phyloP scores from a whole-genome alignment of 495 filamentous ascomycete genomes.

The Chaetomium tenue region DNA sequence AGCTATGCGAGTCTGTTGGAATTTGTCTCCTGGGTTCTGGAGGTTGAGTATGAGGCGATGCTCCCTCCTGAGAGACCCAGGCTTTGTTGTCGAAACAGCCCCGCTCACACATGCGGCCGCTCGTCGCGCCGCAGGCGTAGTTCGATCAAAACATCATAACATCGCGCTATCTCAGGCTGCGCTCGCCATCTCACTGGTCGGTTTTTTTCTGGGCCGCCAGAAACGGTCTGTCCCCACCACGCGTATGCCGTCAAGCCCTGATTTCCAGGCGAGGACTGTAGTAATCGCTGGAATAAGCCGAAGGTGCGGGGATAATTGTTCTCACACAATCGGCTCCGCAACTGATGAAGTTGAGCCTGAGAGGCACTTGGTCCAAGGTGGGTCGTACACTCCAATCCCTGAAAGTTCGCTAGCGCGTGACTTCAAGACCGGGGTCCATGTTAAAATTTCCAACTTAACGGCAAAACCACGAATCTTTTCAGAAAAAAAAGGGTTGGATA shows the following conservation, averaged over 20 bases:
- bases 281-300: neutral
- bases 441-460: no score
- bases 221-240: neutral
- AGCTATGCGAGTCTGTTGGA: neutral
- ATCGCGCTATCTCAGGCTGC: constrained; percentile 27
- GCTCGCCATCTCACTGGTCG: constrained; percentile 30
- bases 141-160: constrained; percentile 37
- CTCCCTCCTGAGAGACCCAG: neutral
- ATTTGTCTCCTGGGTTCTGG: neutral
- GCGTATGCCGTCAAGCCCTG: neutral
- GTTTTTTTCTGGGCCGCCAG: constrained; percentile 3
- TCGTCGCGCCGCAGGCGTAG: constrained; percentile 14
- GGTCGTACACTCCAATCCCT: no score
- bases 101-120: constrained; percentile 19
- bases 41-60: neutral
- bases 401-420: no score
- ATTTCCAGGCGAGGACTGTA: neutral
- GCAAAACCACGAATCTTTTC: no score
- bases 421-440: no score
- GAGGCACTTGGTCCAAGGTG: no score
- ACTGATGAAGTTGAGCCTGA: neutral
- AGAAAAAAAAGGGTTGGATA: no score
- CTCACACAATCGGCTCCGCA: no score
- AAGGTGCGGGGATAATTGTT: neutral
- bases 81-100: constrained; percentile 17